Base-by-base conservation (phyloP, 2,329 filamentous ascomycete species). In the Hymenoscyphus occultus region DNA sequence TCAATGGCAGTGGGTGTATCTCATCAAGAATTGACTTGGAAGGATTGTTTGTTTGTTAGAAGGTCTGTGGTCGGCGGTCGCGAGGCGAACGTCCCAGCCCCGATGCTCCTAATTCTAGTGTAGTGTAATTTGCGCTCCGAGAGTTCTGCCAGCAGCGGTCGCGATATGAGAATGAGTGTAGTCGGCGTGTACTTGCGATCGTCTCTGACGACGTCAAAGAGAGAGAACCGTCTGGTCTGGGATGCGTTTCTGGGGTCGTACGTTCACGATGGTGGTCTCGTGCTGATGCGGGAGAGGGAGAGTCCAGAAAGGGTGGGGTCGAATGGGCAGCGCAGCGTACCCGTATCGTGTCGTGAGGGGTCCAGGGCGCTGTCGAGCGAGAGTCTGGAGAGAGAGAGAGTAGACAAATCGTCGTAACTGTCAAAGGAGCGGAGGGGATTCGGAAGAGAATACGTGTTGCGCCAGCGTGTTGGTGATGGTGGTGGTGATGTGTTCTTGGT, bases 271-370 rank as follows among this genome's bases (percentile, higher is more conserved):
- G 54, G 60, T 39, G 45, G 60, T 62, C 60, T 62, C 60, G 60
- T 62, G 60, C 60, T 56, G 60, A 62, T 62, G 60, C 56, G 60
- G 60, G 32, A 62, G 51, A 48, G 60, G 60, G 32, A 62, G 60
- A 48, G 9, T 40, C 48, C 22, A 54, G 48, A 51, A 19, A 28
- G 48, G 48, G 40, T 32, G 22, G 32, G 60, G 48, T 62, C 48
- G 59, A 51, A 14, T 42, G 59, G 59, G 22, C 39, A 28, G 48
- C n/a, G 48, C 13, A 54, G 19, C 48, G 48, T 54, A 54, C 22
- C 2, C 35, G 35, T 35, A 35, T 35, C 35, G 5, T 35, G 35
- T 35, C 35, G 35, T 19, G 48, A 54, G 48, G 48, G 48, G 48
- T 54, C 48, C 10, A 22, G 19, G 48, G 10, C 48, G 48, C 22